These are phyloP conservation scores for Claviceps maximensis DNA, from an alignment of 2,329 filamentous ascomycete genomes.

Conservation along the genomic window DNA sequence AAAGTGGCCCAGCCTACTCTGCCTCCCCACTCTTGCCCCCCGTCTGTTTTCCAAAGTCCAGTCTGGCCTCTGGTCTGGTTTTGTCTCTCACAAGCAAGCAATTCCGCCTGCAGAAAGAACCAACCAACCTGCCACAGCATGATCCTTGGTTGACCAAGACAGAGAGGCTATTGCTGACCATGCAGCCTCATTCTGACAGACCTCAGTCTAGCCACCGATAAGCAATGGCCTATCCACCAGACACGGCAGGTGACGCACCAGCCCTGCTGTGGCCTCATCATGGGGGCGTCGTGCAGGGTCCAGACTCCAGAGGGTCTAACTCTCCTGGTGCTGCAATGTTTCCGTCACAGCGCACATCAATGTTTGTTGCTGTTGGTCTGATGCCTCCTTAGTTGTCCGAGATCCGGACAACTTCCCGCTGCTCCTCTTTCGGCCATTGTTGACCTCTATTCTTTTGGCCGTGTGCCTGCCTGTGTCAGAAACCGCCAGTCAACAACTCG, in stretches of 20 bases:
- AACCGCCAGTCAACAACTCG: background rate
- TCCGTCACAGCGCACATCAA: background rate
- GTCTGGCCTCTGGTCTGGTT: too few relatives aligned
- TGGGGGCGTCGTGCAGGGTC: constrained; percentile 3
- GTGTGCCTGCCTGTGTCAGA: background rate
- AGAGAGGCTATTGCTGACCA: background rate
- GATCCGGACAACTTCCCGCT: background rate
- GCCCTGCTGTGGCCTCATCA: background rate
- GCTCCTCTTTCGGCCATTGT: background rate
- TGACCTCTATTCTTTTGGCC: background rate
- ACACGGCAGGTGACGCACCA: background rate
- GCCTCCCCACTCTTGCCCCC: background rate
- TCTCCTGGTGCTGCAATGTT: background rate
- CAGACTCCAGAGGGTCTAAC: background rate
- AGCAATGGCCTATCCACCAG: background rate
- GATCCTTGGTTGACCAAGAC: background rate
- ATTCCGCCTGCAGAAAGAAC: background rate
- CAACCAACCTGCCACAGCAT: background rate
- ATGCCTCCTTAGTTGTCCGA: background rate
- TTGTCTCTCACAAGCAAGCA: background rate
- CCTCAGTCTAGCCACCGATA: constrained; percentile 1
- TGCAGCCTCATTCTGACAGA: constrained; percentile 3
- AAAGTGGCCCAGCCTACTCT: background rate
- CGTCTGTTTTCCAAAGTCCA: background rate
- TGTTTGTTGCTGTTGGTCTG: constrained; percentile 1